Base-by-base conservation (phyloP, 78 protist genomes). In the Emiliania huxleyi region DNA sequence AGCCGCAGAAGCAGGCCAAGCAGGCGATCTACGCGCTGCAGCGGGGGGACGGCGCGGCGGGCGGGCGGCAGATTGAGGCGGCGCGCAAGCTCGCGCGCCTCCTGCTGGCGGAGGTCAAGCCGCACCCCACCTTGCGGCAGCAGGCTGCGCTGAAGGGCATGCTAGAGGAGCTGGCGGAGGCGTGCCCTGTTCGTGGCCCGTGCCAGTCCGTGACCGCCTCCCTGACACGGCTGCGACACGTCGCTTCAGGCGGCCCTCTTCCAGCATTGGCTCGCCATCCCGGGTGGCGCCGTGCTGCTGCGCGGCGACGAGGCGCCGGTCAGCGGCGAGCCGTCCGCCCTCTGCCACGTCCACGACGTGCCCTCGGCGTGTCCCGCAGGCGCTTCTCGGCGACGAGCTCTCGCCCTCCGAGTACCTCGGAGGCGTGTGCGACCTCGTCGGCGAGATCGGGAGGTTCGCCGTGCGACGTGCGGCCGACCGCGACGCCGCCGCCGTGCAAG, bases 141-240 rank as follows among this genome's bases (percentile, higher is more conserved):
- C n/a, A 21, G 42, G 21, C 33, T 8, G 33, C 6, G 23, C 26
- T 35, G 43, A 11, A 19, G 1, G 81, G 43, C 43, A 71, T 71
- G 81, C 40, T 71, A 6, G 81, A 71, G 42, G 81, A 71, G 81
- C 81, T 71, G 6, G 81, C 81, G 43, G 81, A 71, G 42, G 81
- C 81, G n/a, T n/a, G n/a, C n/a, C n/a, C n/a, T n/a, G n/a, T n/a
- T n/a, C n/a, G n/a, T n/a, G n/a, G n/a, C n/a, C n/a, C n/a, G n/a
- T n/a, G n/a, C n/a, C n/a, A n/a, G n/a, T n/a, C n/a, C n/a, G n/a
- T n/a, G n/a, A n/a, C n/a, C n/a, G n/a, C n/a, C n/a, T n/a, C n/a
- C n/a, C n/a, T n/a, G n/a, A n/a, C n/a, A n/a, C n/a, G n/a, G n/a
- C n/a, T n/a, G n/a, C n/a, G n/a, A n/a, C n/a, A n/a, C n/a, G n/a